phyloP scores from a whole-genome alignment of 352 stramenopile species.

The Phytopythium kandeliae region DNA sequence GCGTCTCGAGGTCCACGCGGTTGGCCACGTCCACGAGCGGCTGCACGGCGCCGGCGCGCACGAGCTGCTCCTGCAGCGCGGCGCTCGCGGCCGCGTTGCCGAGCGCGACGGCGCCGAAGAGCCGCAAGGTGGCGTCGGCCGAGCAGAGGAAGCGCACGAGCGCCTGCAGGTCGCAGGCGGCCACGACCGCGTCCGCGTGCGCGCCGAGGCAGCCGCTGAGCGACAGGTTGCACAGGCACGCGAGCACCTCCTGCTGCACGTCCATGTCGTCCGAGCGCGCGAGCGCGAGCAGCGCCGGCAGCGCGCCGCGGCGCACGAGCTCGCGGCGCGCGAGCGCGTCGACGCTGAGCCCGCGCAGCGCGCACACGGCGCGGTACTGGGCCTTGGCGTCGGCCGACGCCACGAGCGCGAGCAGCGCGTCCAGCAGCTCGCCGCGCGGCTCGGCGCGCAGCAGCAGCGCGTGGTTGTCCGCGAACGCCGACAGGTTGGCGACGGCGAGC shows the following conservation, averaged over 20 bases:
- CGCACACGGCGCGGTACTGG: slow-evolving; percentile 88
- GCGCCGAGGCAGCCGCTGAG: slow-evolving; percentile 93
- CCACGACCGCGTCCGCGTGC: slow-evolving; percentile 85
- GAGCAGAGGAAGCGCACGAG: slow-evolving; percentile 95
- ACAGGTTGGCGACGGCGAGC: slow-evolving; percentile 93
- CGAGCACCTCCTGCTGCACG: slow-evolving; percentile 94
- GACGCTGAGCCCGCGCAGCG: slow-evolving; percentile 90
- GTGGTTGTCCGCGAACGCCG: slow-evolving; percentile 91
- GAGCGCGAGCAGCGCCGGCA: slow-evolving; percentile 87
- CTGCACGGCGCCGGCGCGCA: slow-evolving; percentile 83
- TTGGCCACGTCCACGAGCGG: slow-evolving; percentile 93
- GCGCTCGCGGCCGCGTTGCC: slow-evolving; percentile 90
- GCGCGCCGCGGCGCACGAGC: slow-evolving; percentile 84
- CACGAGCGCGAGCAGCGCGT: slow-evolving; percentile 50
- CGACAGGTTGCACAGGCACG: slow-evolving; percentile 96
- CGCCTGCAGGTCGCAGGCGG: slow-evolving; percentile 86
- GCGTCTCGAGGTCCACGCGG: slow-evolving; percentile 90
- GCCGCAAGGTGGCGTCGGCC: slow-evolving; percentile 90
- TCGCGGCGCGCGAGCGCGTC: slow-evolving; percentile 80
- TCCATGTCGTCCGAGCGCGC: slow-evolving; percentile 92
- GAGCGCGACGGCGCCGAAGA: slow-evolving; percentile 95
- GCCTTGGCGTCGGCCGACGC: slow-evolving; percentile 66
- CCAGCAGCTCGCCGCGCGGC: slow-evolving; percentile 22
- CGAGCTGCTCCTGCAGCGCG: slow-evolving; percentile 73
- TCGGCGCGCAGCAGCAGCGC: slow-evolving; percentile 59